phyloP scores from a whole-genome alignment of 2,329 filamentous ascomycete genomes.

The Alternaria alternata region DNA sequence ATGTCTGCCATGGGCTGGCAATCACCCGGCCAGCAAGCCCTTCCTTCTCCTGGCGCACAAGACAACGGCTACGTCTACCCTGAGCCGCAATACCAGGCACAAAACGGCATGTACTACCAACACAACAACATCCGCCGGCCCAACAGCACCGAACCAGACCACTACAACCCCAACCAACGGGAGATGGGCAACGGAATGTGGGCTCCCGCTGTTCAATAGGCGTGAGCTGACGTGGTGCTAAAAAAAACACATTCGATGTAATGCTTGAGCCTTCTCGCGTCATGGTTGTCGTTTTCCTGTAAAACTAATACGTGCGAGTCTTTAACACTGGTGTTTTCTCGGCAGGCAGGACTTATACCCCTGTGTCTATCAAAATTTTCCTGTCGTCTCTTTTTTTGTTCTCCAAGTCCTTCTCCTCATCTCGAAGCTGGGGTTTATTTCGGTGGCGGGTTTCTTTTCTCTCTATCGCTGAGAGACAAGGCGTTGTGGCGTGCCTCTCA shows the following conservation, averaged over 20 bases:
- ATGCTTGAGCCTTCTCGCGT: slow-evolving; percentile 3
- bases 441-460: slow-evolving; percentile 17
- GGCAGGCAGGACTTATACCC: slow-evolving; percentile 51
- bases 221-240: no score
- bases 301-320: slow-evolving; percentile 43
- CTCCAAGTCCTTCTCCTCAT: slow-evolving; percentile 37
- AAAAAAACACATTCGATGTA: slow-evolving; percentile 2
- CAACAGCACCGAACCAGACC: slow-evolving; percentile 72
- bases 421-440: slow-evolving; percentile 27
- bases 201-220: slow-evolving; percentile 54
- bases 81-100: slow-evolving; percentile 70
- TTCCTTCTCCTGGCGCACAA: slow-evolving; percentile 73
- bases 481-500: slow-evolving; percentile 44
- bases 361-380: slow-evolving; percentile 49
- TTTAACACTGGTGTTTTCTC: slow-evolving; percentile 47
- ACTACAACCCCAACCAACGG: slow-evolving; percentile 57
- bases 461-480: slow-evolving; percentile 23
- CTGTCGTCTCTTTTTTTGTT: slow-evolving; percentile 29
- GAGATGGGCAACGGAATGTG: slow-evolving; percentile 51
- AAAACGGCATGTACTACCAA: slow-evolving; percentile 73
- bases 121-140: slow-evolving; percentile 75
- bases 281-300: slow-evolving; percentile 29
- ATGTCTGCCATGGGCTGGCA: slow-evolving; percentile 85
- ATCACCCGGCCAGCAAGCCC: slow-evolving; percentile 77
- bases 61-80: slow-evolving; percentile 83